phyloP scores from a whole-genome alignment of 208 protist genomes.

The Crithidia sp. region DNA sequence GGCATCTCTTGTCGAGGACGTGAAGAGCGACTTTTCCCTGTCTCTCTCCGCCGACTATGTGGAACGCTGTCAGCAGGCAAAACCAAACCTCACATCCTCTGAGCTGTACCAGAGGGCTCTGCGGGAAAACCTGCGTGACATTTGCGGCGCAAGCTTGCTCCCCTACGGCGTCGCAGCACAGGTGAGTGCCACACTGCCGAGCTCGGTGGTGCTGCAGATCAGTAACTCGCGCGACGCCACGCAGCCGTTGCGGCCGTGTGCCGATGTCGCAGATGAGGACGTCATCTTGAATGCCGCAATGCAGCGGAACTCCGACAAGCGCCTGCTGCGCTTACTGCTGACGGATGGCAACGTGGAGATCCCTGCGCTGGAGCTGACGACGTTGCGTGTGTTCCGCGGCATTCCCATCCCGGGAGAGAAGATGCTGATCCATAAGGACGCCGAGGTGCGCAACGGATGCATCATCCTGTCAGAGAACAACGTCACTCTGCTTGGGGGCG shows the following conservation, averaged over 20 bases:
- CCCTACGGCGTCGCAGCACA: slow-evolving; percentile 65
- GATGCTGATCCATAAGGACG: slow-evolving; percentile 59
- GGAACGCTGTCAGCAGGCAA: slow-evolving; percentile 36
- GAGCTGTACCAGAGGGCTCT: slow-evolving; percentile 62
- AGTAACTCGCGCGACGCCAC: slow-evolving; percentile 74
- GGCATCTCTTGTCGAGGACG: slow-evolving; percentile 40
- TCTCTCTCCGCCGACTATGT: slow-evolving; percentile 66
- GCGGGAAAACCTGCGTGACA: slow-evolving; percentile 65
- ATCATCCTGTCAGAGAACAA: slow-evolving; percentile 76
- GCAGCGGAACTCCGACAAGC: slow-evolving; percentile 54
- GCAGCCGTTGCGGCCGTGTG: slow-evolving; percentile 79
- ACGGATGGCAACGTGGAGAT: slow-evolving; percentile 77
- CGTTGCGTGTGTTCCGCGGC: slow-evolving; percentile 53
- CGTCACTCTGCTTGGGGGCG: slow-evolving; percentile 62
- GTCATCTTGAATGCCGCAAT: slow-evolving; percentile 40
- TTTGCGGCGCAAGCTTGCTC: slow-evolving; percentile 53
- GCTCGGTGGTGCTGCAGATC: slow-evolving; percentile 76
- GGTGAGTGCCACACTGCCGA: slow-evolving; percentile 40
- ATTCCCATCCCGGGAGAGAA: slow-evolving; percentile 84
- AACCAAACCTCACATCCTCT: slow-evolving; percentile 36
- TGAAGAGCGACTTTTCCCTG: slow-evolving; percentile 48
- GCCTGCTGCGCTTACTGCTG: slow-evolving; percentile 72
- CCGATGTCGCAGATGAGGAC: slow-evolving; percentile 65
- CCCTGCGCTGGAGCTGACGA: slow-evolving; percentile 75
- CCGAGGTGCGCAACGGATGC: slow-evolving; percentile 74